A percentile compares a stretch with the other conserved stretches of the same genome.
These are phyloP conservation scores for Nannizziopsis barbatae DNA, from an alignment of 2,329 filamentous ascomycete genomes.

Conservation along the genomic window DNA sequence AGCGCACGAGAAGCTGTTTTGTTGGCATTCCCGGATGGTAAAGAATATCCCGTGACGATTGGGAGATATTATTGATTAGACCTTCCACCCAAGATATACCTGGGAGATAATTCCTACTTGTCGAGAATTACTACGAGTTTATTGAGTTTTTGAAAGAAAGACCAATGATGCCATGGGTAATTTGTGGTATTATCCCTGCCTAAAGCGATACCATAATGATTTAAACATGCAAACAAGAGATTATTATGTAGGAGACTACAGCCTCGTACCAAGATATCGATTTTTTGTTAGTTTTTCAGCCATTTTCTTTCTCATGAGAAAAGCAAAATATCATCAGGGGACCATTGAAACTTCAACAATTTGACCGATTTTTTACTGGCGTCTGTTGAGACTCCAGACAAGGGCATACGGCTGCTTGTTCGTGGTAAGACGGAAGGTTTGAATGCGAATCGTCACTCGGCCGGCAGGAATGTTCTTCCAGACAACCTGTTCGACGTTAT, in stretches of 20 bases:
- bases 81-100: background rate
- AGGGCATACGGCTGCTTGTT: conserved; percentile 14
- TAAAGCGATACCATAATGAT: background rate
- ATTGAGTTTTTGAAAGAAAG: too few relatives aligned
- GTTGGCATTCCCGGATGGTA: conserved; percentile 7
- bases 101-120: background rate
- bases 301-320: background rate
- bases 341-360: background rate
- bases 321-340: background rate
- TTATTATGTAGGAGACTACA: background rate
- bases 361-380: background rate
- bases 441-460: conserved; percentile 5
- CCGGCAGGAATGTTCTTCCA: conserved; percentile 15
- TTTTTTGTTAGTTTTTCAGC: background rate
- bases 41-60: conserved; percentile 3
- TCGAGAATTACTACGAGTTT: too few relatives aligned
- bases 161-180: too few relatives aligned
- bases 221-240: background rate
- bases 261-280: background rate
- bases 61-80: conserved; percentile 6
- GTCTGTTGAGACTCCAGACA: conserved; percentile 14
- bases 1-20: conserved; percentile 1
- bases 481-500: conserved; percentile 20
- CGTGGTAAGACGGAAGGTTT: conserved; percentile 10
- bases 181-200: background rate